phyloP scores from a whole-genome alignment of 1,284 basidiomycete species.

The Puccinia brachypodii region DNA sequence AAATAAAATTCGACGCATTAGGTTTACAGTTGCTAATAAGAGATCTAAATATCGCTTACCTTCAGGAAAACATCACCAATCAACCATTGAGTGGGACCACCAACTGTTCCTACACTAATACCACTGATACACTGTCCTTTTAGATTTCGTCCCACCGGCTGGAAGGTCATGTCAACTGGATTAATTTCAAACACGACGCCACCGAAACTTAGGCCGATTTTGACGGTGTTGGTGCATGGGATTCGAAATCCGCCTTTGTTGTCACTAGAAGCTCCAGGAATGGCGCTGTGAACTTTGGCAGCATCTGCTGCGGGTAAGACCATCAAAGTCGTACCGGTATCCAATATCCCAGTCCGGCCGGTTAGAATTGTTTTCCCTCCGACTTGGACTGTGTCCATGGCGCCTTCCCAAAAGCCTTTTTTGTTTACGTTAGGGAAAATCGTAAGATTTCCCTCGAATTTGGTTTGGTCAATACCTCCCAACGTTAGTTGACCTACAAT shows the following conservation, averaged over 20 bases:
- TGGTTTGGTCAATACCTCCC: constrained; percentile 71
- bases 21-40: neutral
- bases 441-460: constrained; percentile 62
- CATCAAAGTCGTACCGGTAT: constrained; percentile 58
- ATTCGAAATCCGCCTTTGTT: constrained; percentile 57
- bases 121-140: constrained; percentile 72
- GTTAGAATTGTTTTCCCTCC: constrained; percentile 50
- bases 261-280: constrained; percentile 54
- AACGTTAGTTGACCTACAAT: constrained; percentile 65
- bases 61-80: constrained; percentile 58
- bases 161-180: constrained; percentile 67
- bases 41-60: constrained; percentile 52
- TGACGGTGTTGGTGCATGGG: constrained; percentile 54
- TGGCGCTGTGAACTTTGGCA: constrained; percentile 54
- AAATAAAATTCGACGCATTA: constrained; percentile 59
- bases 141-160: constrained; percentile 67
- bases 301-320: constrained; percentile 55
- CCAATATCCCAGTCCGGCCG: constrained; percentile 54
- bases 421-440: constrained; percentile 56
- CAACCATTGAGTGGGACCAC: constrained; percentile 70
- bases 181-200: constrained; percentile 54
- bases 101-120: constrained; percentile 67
- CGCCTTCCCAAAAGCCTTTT: constrained; percentile 58
- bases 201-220: constrained; percentile 54
- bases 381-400: constrained; percentile 53